A percentile compares a stretch with the other conserved stretches of the same genome.
Conservation (phyloP, 345 rosid genomes). For the Eucalyptus tenuipes region DNA sequence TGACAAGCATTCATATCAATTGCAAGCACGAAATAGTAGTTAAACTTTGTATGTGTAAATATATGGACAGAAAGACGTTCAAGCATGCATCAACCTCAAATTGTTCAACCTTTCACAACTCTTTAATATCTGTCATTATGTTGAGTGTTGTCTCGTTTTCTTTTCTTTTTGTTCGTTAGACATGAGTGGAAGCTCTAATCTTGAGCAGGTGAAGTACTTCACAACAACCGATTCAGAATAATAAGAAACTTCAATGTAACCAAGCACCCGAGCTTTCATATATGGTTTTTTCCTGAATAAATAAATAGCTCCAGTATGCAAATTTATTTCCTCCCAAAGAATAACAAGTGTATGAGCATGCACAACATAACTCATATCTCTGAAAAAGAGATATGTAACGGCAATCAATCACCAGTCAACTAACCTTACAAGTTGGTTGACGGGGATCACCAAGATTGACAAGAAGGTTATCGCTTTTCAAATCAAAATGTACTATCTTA, state of each 20-base stretch:
- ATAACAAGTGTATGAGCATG: background rate
- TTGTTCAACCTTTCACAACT: background rate
- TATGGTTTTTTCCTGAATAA: background rate
- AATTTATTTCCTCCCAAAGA: background rate
- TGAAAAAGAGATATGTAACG: background rate
- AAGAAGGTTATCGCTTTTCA: conserved; percentile 65
- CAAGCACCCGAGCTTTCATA: background rate
- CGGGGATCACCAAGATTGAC: conserved; percentile 67
- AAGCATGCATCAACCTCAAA: background rate
- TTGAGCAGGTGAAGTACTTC: background rate
- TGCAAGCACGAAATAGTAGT: background rate
- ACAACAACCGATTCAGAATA: background rate
- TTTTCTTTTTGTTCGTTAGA: background rate
- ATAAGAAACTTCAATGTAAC: background rate
- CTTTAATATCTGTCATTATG: background rate
- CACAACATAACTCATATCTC: background rate
- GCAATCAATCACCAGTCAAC: background rate
- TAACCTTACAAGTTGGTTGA: conserved; percentile 63
- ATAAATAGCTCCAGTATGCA: background rate
- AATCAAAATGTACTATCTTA: conserved; percentile 57
- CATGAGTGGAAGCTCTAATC: background rate
- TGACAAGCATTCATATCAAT: background rate
- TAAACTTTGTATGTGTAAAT: background rate
- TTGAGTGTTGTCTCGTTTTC: background rate
- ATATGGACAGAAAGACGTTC: background rate